Base-by-base conservation (phyloP, 768 basidiomycete species). In the Xerocomus spinulosus region DNA sequence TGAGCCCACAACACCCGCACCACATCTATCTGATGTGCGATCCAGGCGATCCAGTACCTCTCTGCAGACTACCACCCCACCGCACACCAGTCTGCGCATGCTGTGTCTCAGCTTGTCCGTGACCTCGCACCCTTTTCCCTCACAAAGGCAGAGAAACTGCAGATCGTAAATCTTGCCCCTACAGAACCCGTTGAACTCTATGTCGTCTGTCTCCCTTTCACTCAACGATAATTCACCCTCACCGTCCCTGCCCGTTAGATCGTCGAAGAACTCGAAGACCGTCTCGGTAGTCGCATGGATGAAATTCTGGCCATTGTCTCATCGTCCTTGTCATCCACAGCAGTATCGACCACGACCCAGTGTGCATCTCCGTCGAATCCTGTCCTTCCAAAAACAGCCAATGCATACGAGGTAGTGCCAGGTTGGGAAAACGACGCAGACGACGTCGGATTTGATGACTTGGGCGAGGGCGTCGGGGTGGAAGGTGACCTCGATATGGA, bases 91-190 rank as follows among this genome's bases (percentile, higher is more conserved):
- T 82, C 81, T 2, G 71, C 78, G 2, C 75, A 77, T 43, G 76
- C 80, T 12, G 79, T 95, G 47, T 68, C 79, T 1, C 71, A 73
- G 47, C 81, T 96, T 12, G 80, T 87, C 15, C 78, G 80, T 48
- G 72, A 72, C 32, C 79, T 97, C 9, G 77, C 79, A 2, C 70
- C 79, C 17, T 87, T 81, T 53, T 75, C 78, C 28, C 71, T 97
- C 52, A 94, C 92, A 2, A 96, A 94, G 58, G 81, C 87, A 3
- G 94, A 97, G 73, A 92, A 93, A 60, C 74, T 96, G 3, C 91
- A 94, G 60, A 76, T 96, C 29, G 83, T 91, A n/a, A 96, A 97
- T 60, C 75, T 95, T 5, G 85, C 84, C 1, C 94, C 94, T 2
- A 83, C 80, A 7, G 76, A 82, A 39, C 73, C 82, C 0, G 90